Evolutionary conservation across 495 filamentous ascomycete species (phyloP).

Genomic region (Sordaria brevicollis): DNA sequence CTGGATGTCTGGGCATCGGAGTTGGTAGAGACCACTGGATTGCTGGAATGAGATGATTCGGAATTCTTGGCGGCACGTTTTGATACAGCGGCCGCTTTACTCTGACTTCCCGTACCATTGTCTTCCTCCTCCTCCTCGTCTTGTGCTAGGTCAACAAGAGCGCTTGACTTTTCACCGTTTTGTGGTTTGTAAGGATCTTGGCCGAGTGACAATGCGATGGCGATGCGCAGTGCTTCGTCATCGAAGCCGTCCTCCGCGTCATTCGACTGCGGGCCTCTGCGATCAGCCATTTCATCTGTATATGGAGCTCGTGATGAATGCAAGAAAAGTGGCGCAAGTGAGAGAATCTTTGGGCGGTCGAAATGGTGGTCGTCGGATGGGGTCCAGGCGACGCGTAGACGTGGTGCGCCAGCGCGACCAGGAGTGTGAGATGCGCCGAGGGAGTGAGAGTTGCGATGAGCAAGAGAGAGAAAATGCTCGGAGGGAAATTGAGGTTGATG

Average conservation of each 20-base stretch:
- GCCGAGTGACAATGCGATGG: constrained; percentile 33
- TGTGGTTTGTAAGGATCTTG: constrained; percentile 13
- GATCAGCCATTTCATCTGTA: constrained; percentile 4
- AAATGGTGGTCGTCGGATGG: not conserved
- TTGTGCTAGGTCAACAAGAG: constrained; percentile 9
- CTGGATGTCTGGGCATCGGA: not conserved
- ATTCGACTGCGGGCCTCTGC: constrained; percentile 7
- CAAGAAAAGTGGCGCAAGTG: not conserved
- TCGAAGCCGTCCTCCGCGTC: constrained; percentile 22
- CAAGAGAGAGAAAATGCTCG: not conserved
- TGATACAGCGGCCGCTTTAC: not conserved
- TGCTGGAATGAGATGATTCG: not conserved
- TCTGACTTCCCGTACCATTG: not conserved
- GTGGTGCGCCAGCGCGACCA: not conserved
- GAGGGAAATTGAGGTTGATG: not conserved
- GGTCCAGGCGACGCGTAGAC: not conserved
- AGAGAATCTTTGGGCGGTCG: not conserved
- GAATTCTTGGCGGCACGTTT: not conserved
- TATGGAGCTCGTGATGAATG: not conserved
- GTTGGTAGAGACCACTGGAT: not conserved
- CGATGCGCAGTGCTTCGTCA: constrained; percentile 34
- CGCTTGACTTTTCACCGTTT: not conserved
- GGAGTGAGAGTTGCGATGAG: not conserved
- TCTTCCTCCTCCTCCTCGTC: constrained; percentile 13
- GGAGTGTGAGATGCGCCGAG: not conserved